Evolutionary conservation across 768 basidiomycete genomes (phyloP).

Genomic region (Boletus insuetus): DNA sequence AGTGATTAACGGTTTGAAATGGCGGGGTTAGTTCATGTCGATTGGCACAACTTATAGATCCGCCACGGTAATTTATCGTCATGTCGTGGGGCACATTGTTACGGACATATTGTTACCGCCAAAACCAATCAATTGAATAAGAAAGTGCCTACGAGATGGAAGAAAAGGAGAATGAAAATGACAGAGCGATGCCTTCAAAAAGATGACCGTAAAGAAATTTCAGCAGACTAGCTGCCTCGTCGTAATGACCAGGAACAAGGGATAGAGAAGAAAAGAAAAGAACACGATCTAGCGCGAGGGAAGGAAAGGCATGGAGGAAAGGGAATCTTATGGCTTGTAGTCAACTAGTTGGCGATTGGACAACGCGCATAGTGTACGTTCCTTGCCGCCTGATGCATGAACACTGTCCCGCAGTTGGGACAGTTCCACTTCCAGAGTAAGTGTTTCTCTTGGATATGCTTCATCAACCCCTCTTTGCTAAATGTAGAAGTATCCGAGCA

Average conservation of each 20-base stretch:
- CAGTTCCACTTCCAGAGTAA: constrained; percentile 26
- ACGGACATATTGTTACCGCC: neutral
- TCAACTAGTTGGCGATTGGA: neutral
- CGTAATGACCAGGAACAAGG: neutral
- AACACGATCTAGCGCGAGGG: neutral
- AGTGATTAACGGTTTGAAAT: neutral
- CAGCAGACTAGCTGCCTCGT: constrained; percentile 8
- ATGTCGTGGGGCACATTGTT: neutral
- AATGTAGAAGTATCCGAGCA: constrained; percentile 18
- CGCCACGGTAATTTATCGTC: neutral
- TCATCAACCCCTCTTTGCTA: constrained; percentile 22
- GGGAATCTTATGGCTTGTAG: neutral
- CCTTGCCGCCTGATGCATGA: constrained; percentile 14
- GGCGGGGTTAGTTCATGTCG: neutral
- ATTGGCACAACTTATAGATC: constrained; percentile 1
- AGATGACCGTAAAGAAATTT: neutral
- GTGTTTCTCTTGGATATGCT: constrained; percentile 27
- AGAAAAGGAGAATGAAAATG: neutral
- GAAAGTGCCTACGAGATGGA: neutral
- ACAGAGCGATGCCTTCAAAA: neutral
- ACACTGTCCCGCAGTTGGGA: constrained; percentile 19
- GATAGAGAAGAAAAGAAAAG: neutral
- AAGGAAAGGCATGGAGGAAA: neutral
- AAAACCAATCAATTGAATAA: constrained; percentile 3
- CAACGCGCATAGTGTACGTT: constrained; percentile 20